Percentiles rank a stretch among this genome's conserved stretches.
Evolutionary conservation across 2,329 filamentous ascomycete species (phyloP).

Genomic region (Aquanectria penicillioides): DNA sequence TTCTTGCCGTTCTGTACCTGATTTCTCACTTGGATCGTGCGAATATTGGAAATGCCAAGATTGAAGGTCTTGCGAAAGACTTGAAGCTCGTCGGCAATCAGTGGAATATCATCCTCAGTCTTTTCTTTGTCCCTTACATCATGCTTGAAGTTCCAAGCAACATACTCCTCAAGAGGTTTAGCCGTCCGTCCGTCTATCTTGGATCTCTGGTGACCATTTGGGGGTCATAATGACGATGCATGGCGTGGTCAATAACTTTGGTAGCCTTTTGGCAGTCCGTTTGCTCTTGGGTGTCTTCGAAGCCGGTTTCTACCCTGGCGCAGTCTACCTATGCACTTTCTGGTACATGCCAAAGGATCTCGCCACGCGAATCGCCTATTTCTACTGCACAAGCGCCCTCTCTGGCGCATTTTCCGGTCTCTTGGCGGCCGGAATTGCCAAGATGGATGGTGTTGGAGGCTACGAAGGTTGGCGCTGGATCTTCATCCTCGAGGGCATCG

Average conservation of each 20-base stretch:
- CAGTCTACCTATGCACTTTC: slow-evolving; percentile 40
- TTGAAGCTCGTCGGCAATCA: neutral
- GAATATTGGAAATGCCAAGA: slow-evolving; percentile 48
- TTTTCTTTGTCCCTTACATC: slow-evolving; percentile 7
- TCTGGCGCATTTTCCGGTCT: slow-evolving; percentile 61
- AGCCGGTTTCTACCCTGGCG: slow-evolving; percentile 45
- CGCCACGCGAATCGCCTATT: slow-evolving; percentile 38
- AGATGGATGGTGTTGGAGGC: slow-evolving; percentile 51
- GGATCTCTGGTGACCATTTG: slow-evolving; percentile 69
- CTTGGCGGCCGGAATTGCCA: slow-evolving; percentile 30
- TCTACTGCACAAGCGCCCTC: slow-evolving; percentile 37
- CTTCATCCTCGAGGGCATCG: slow-evolving; percentile 65
- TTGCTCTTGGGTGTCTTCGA: slow-evolving; percentile 48
- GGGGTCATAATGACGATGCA: slow-evolving; percentile 42
- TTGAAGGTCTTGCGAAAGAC: slow-evolving; percentile 1
- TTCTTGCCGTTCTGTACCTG: slow-evolving; percentile 68
- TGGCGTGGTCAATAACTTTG: slow-evolving; percentile 42
- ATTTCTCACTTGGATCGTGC: slow-evolving; percentile 66
- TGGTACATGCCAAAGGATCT: slow-evolving; percentile 46
- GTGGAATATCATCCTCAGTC: neutral
- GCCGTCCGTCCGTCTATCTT: slow-evolving; percentile 70
- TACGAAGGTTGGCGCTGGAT: slow-evolving; percentile 68
- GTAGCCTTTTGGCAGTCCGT: slow-evolving; percentile 38
- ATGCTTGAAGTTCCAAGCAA: slow-evolving; percentile 59
- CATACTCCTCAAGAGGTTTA: slow-evolving; percentile 69